Evolutionary conservation across 805 yeast species (phyloP).

Genomic region (Pichia pseudocactophila): DNA sequence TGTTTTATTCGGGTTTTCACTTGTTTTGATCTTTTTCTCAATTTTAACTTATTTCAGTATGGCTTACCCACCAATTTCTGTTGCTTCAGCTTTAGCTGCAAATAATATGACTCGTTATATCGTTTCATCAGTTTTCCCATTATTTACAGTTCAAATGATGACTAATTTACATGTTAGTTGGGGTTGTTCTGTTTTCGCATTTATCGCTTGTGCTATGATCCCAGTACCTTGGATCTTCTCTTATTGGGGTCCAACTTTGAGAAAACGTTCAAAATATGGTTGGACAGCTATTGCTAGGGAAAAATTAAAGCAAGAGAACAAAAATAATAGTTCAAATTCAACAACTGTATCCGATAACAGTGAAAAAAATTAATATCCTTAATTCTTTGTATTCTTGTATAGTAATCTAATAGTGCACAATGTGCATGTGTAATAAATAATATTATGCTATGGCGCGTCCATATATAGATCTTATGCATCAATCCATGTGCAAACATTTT

Average conservation of each 20-base stretch:
- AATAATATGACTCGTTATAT: conserved; percentile 72
- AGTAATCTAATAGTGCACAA: neutral
- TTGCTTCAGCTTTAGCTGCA: conserved; percentile 87
- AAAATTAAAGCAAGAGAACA: conserved; percentile 11
- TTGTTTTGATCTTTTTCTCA: conserved; percentile 63
- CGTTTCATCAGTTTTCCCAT: conserved; percentile 72
- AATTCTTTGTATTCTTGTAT: too few relatives aligned
- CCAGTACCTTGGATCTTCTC: conserved; percentile 71
- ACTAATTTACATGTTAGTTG: conserved; percentile 60
- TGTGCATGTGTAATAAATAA: too few relatives aligned
- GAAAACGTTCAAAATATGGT: conserved; percentile 51
- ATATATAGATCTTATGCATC: too few relatives aligned
- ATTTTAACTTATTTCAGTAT: conserved; percentile 60
- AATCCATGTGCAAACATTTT: too few relatives aligned
- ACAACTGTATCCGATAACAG: neutral
- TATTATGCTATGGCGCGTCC: too few relatives aligned
- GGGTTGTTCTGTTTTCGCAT: conserved; percentile 66
- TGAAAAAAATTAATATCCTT: neutral
- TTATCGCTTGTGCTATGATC: conserved; percentile 57
- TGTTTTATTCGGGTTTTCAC: conserved; percentile 67
- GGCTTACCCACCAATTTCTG: conserved; percentile 64
- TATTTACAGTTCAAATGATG: conserved; percentile 82
- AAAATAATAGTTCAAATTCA: conserved; percentile 1
- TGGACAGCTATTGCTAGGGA: conserved; percentile 35
- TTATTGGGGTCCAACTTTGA: conserved; percentile 46